Conservation (phyloP, 2,329 filamentous ascomycete genomes). For the Neurospora sp. region DNA sequence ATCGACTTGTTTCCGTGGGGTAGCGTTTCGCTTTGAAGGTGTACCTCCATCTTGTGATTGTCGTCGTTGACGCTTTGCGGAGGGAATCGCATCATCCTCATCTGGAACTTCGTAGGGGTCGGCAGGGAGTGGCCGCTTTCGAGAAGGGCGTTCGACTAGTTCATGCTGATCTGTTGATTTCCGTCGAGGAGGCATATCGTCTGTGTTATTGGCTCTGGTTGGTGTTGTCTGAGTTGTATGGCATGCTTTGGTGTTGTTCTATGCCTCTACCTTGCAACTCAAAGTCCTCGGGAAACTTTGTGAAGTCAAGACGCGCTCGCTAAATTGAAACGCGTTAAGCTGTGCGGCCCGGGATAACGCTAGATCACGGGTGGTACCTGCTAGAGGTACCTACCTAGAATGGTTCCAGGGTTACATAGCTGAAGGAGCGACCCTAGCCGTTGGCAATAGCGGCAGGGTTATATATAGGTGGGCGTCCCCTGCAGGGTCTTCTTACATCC, state of each 20-base stretch:
- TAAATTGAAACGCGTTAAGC: not conserved
- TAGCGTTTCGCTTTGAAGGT: not conserved
- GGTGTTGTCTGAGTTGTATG: not conserved
- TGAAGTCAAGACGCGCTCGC: not conserved
- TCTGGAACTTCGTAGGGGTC: constrained; percentile 19
- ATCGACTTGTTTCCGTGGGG: not conserved
- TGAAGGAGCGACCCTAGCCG: not conserved
- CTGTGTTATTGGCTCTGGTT: not conserved
- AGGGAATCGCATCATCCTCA: constrained; percentile 7
- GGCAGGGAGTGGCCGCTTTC: constrained; percentile 11
- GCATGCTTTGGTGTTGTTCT: not conserved
- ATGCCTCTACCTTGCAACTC: not conserved
- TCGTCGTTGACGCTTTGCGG: constrained; percentile 11
- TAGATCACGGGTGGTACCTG: not conserved
- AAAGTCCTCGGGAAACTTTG: not conserved
- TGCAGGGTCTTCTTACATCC: not conserved
- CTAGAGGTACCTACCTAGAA: not conserved
- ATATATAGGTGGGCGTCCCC: not conserved
- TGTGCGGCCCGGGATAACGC: not conserved
- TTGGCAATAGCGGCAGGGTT: not conserved
- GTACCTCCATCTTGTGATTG: not conserved
- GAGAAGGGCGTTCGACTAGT: constrained; percentile 3
- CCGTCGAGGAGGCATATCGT: not conserved
- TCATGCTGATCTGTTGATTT: constrained; percentile 8
- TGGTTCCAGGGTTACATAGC: no score